phyloP scores from a whole-genome alignment of 257 asterid genomes.

The Ehretia macrophylla region DNA sequence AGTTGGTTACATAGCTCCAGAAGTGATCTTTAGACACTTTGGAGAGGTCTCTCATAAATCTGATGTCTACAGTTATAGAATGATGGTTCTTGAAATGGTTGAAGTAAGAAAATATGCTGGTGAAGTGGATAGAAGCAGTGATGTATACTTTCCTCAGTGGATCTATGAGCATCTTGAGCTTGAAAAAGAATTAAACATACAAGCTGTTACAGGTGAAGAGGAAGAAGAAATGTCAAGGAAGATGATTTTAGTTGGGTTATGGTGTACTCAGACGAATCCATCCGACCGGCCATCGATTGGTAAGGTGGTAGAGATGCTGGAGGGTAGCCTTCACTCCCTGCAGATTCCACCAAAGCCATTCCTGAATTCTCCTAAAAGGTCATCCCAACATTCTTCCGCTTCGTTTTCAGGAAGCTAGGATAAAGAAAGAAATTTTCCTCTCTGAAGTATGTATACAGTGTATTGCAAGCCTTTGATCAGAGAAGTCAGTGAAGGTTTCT shows the following conservation, averaged over 20 bases:
- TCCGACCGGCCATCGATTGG: slow-evolving; percentile 54
- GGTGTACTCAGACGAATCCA: slow-evolving; percentile 73
- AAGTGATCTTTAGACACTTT: slow-evolving; percentile 45
- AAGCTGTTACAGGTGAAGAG: slow-evolving; percentile 22
- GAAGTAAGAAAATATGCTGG: slow-evolving; percentile 32
- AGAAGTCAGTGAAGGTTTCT: no score
- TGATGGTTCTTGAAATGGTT: slow-evolving; percentile 67
- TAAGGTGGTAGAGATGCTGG: slow-evolving; percentile 60
- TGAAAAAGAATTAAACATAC: slow-evolving; percentile 17
- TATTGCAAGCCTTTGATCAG: no score
- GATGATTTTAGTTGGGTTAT: slow-evolving; percentile 56
- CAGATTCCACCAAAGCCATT: slow-evolving; percentile 56
- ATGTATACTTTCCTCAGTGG: slow-evolving; percentile 37
- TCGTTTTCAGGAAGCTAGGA: neutral
- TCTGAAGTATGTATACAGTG: no score
- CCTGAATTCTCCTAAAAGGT: slow-evolving; percentile 17
- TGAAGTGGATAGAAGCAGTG: slow-evolving; percentile 27
- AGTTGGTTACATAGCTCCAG: slow-evolving; percentile 69
- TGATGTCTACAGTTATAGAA: slow-evolving; percentile 69
- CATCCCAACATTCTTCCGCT: slow-evolving; percentile 11
- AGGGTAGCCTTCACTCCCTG: slow-evolving; percentile 40
- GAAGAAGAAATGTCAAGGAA: slow-evolving; percentile 41
- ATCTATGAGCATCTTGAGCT: slow-evolving; percentile 38
- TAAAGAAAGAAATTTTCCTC: no score
- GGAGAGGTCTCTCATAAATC: slow-evolving; percentile 64